Percentiles rank a stretch among this genome's conserved stretches.
Evolutionary conservation across 345 rosid genomes (phyloP).

Genomic region (Citrus hindsii): DNA sequence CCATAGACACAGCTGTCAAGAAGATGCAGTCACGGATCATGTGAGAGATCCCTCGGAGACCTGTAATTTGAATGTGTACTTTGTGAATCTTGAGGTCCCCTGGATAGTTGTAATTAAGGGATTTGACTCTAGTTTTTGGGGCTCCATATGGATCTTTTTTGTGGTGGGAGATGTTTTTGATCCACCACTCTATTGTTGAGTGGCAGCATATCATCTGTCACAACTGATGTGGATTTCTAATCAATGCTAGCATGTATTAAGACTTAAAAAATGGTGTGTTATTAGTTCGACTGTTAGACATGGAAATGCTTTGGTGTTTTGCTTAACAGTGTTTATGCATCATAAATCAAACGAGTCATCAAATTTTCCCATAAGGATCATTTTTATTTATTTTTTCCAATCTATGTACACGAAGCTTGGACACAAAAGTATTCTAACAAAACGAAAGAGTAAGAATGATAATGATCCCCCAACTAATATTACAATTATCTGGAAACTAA

Average conservation of each 20-base stretch:
- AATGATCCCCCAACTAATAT: background rate
- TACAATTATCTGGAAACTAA: background rate
- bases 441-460: background rate
- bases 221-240: background rate
- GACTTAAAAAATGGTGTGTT: background rate
- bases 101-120: background rate
- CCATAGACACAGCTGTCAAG: conserved; percentile 65
- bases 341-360: background rate
- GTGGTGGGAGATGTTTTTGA: background rate
- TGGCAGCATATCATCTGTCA: background rate
- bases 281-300: background rate
- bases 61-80: background rate
- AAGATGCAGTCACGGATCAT: conserved; percentile 52
- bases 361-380: background rate
- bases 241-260: background rate
- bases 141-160: background rate
- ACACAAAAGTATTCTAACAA: background rate
- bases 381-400: too few relatives aligned
- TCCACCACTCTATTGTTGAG: background rate
- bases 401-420: background rate
- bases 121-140: background rate
- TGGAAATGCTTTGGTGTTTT: background rate
- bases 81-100: background rate
- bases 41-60: background rate
- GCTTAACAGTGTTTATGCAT: background rate